Evolutionary conservation across 1,139 yeast genomes (phyloP).

Genomic region (Meyerozyma elateridarum): DNA sequence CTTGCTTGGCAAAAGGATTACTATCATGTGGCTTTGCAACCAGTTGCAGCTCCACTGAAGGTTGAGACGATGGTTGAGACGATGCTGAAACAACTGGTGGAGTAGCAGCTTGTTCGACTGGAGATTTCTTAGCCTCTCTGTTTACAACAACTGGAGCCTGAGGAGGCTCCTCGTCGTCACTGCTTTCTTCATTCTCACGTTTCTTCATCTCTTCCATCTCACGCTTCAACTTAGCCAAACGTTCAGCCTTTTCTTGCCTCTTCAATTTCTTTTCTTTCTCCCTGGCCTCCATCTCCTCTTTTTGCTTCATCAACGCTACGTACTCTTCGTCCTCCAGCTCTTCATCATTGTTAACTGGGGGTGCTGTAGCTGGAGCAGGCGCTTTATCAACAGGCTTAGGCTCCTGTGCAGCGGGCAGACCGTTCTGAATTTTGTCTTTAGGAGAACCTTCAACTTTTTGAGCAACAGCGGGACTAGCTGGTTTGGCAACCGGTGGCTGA

Average conservation of each 20-base stretch:
- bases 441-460: no score
- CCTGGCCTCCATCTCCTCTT: conserved; percentile 44
- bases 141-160: conserved; percentile 3
- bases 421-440: no score
- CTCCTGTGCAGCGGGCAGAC: conserved; percentile 9
- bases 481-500: no score
- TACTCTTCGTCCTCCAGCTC: conserved; percentile 37
- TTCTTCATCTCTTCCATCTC: conserved; percentile 59
- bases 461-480: conserved; percentile 11
- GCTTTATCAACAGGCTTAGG: conserved; percentile 7
- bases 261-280: conserved; percentile 43
- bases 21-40: conserved; percentile 24
- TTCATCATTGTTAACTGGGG: conserved; percentile 36
- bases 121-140: conserved; percentile 6
- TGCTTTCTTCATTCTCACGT: conserved; percentile 30
- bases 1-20: conserved; percentile 39
- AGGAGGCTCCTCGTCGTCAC: conserved; percentile 32
- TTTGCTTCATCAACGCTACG: conserved; percentile 41
- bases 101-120: conserved; percentile 10
- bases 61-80: conserved; percentile 1
- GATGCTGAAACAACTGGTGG: conserved; percentile 9
- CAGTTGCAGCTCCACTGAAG: conserved; percentile 5
- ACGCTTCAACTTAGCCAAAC: conserved; percentile 53
- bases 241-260: conserved; percentile 51
- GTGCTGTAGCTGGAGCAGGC: conserved; percentile 16